Evolutionary conservation across 331 rosid genomes (phyloP), one percentile per base, ranked within the genome.

Genomic region (Telfairia occidentalis): DNA sequence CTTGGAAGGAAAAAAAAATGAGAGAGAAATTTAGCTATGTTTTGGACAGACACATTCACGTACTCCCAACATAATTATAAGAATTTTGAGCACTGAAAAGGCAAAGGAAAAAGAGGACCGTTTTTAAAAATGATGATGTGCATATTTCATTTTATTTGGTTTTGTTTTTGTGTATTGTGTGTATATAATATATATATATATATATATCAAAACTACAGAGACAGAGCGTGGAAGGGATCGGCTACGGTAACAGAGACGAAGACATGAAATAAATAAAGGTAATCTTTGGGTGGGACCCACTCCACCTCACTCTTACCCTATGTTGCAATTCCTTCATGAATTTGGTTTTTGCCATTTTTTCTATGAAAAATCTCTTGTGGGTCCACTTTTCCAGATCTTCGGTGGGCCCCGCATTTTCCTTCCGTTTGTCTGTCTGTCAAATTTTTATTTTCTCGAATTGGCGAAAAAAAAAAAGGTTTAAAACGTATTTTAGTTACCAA

Each of bases 11-110:
- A 2, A 38, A 32, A n/a, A 18, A 32, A 69, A 12, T 5, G 5
- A 23, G 13, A 53, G 37, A 29, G 30, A 12, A 21, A 32, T 16
- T n/a, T 37, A 57, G 28, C 28, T 12, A 38, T 26, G 35, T 75
- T 48, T 80, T 24, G 78, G 83, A 83, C 52, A 76, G 81, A 69
- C 82, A 80, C 16, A 37, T 76, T 83, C 85, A 78, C 82, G 26
- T 74, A 80, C 71, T 67, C 45, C 75, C 74, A 83, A 80, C 63
- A 76, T 76, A 73, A 84, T 83, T 42, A 83, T 83, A 35, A 61
- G 28, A 71, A 73, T 38, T 75, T 75, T 59, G 69, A 78, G 76
- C 80, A 67, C 79, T 29, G 65, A 76, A 83, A 76, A 75, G 75
- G 43, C 26, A 45, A 61, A 55, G 79, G 7, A 64, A 38, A 46